Evolutionary conservation across 805 yeast species (phyloP), one percentile per base, ranked within the genome.

Genomic region (Diddensiella santjacobensis): DNA sequence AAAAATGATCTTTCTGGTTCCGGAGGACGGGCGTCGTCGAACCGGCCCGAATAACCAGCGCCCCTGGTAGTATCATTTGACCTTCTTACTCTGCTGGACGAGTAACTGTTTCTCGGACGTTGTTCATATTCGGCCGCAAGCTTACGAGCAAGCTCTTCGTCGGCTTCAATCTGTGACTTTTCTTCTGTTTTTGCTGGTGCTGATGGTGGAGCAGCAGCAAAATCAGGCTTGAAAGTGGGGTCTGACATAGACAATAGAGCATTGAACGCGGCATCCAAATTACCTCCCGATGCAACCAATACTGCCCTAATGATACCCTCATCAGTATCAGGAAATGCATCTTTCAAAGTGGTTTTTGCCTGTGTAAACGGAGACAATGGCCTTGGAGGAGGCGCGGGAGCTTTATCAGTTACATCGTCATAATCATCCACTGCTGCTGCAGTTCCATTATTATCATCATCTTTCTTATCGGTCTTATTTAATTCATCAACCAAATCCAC

Each of bases 311-410:
- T 73, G 58, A 81, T 78, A 52, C 80, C 78, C 24, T 77, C 84
- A 37, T 88, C 96, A 20, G 81, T 67, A 15, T 72, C 69, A 1
- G 99, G 98, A 65, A 91, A 91, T 0, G 97, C 97, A 19, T 87
- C 96, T 57, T 75, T 73, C 53, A 91, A 72, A 37, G 87, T 83
- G 43, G 75, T 70, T 52, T 74, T 69, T 30, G 82, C 74, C 56
- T 73, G 71, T 23, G 77, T 69, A 35, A 72, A 69, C 19, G 87
- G 84, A 3, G 85, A 76, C 23, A 74, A 65, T 4, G 93, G 93
- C 56, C 91, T 74, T 22, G 70, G 62, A 13, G 84, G 84, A 51
- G 61, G 67, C 19, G 77, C 69, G 11, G 81, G 81, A 23, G 77
- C 42, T 37, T 48, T 30, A 19, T 47, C 42, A 17, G 15, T 35